phyloP scores from a whole-genome alignment of 108 stramenopile genomes.

The Nitzschia inconspicua region DNA sequence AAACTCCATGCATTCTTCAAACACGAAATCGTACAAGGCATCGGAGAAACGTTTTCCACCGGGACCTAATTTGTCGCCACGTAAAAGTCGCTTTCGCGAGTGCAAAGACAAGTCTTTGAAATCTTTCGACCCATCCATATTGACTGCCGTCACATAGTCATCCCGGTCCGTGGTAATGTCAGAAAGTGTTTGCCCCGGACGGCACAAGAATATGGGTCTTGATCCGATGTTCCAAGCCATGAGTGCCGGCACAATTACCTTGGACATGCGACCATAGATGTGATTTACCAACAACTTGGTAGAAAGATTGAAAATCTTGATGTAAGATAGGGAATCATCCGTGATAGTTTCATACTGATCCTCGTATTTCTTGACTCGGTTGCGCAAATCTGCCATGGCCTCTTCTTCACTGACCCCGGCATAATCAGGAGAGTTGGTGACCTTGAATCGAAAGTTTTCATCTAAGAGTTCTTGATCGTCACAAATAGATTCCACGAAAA shows the following conservation, averaged over 20 bases:
- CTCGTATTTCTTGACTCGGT: constrained; percentile 89
- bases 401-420: constrained; percentile 56
- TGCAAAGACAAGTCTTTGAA: constrained; percentile 26
- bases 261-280: constrained; percentile 85
- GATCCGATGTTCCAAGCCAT: constrained; percentile 94
- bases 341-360: constrained; percentile 89
- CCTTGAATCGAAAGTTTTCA: constrained; percentile 79
- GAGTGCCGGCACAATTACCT: constrained; percentile 79
- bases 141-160: constrained; percentile 29
- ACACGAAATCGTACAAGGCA: constrained; percentile 58
- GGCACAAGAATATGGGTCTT: constrained; percentile 77
- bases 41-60: constrained; percentile 69
- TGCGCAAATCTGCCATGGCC: constrained; percentile 79
- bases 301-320: constrained; percentile 92
- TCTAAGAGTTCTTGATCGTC: constrained; percentile 84
- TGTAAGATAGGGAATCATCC: constrained; percentile 90
- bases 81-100: constrained; percentile 24
- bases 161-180: constrained; percentile 43
- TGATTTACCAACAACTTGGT: constrained; percentile 76
- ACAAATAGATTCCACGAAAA: constrained; percentile 96
- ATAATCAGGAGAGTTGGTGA: constrained; percentile 83
- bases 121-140: constrained; percentile 7
- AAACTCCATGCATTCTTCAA: constrained; percentile 63
- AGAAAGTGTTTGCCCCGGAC: constrained; percentile 78
- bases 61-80: constrained; percentile 62